Evolutionary conservation across 495 filamentous ascomycete genomes (phyloP).

Genomic region (Pseudotulostoma volvatum): DNA sequence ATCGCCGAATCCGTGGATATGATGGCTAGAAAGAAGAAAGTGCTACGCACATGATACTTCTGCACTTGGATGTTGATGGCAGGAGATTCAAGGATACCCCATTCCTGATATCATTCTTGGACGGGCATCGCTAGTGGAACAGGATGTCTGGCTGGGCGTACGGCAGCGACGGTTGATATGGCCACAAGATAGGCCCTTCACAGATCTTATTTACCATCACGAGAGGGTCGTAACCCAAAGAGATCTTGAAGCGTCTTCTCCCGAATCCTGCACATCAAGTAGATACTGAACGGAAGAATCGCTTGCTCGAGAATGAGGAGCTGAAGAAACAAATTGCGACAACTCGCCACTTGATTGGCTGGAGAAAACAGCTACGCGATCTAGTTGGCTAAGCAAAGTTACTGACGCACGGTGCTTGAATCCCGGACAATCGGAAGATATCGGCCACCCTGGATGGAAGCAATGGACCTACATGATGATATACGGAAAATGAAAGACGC

Average conservation of each 20-base stretch:
- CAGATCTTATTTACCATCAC: slow-evolving; percentile 1
- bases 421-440: too few relatives aligned
- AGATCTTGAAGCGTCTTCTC: neutral
- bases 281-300: neutral
- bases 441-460: neutral
- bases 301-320: neutral
- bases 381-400: too few relatives aligned
- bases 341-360: too few relatives aligned
- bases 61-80: neutral
- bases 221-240: neutral
- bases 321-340: neutral
- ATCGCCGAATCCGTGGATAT: neutral
- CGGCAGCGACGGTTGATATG: neutral
- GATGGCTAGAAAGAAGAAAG: neutral
- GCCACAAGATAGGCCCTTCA: neutral
- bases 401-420: too few relatives aligned
- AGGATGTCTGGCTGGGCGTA: neutral
- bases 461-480: neutral
- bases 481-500: neutral
- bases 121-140: neutral
- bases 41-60: slow-evolving; percentile 1
- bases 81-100: neutral
- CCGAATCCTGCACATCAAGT: neutral
- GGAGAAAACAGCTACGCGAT: too few relatives aligned
- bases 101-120: slow-evolving; percentile 1